Percentiles rank a stretch among this genome's conserved stretches.
Conservation (phyloP, 805 yeast genomes). For the Suhomyces tanzawaensis region DNA sequence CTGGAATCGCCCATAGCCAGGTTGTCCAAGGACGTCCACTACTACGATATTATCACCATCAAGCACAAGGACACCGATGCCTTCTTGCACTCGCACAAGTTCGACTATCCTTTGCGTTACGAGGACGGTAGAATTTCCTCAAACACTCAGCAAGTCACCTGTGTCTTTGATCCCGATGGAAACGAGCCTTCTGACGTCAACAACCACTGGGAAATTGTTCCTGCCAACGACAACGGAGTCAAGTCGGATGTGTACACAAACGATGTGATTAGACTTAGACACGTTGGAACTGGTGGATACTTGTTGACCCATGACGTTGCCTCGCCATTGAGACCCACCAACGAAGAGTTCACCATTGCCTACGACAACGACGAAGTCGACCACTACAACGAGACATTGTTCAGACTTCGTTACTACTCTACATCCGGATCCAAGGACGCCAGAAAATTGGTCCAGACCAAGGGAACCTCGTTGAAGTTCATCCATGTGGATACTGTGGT, state of each 20-base stretch:
- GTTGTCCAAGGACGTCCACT: constrained; percentile 70
- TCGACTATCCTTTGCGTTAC: constrained; percentile 81
- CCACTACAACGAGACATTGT: constrained; percentile 71
- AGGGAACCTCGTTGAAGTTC: constrained; percentile 64
- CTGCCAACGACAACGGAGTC: constrained; percentile 38
- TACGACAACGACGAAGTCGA: constrained; percentile 48
- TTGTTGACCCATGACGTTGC: constrained; percentile 93
- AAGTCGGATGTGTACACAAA: constrained; percentile 52
- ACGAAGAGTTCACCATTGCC: constrained; percentile 87
- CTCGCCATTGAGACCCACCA: constrained; percentile 87
- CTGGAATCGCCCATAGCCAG: constrained; percentile 77
- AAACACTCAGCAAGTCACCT: constrained; percentile 91
- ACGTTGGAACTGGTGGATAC: constrained; percentile 74
- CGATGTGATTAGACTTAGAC: constrained; percentile 76
- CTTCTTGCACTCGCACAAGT: constrained; percentile 77
- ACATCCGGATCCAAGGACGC: constrained; percentile 42
- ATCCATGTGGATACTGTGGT: constrained; percentile 86
- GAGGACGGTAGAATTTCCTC: constrained; percentile 96
- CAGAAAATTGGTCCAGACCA: constrained; percentile 59
- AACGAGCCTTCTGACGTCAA: constrained; percentile 47
- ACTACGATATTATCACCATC: constrained; percentile 71
- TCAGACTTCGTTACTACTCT: constrained; percentile 59
- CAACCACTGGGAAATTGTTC: constrained; percentile 85
- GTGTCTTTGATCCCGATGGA: constrained; percentile 43
- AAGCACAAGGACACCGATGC: constrained; percentile 79